These are phyloP conservation scores for Solanum virginianum DNA, from an alignment of 257 asterid genomes.

Conservation along the genomic window DNA sequence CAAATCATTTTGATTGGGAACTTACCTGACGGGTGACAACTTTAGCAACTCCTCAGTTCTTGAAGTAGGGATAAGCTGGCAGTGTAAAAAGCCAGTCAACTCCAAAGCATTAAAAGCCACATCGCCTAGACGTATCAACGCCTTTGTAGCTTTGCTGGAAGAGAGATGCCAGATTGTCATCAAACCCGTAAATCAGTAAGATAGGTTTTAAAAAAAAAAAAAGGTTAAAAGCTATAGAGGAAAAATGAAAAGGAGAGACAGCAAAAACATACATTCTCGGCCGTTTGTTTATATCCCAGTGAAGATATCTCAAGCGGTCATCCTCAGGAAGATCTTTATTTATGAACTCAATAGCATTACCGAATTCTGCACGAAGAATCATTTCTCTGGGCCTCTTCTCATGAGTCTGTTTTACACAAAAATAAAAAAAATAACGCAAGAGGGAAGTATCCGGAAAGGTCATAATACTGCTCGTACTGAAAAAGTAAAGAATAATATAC, in stretches of 20 bases:
- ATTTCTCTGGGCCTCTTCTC: conserved; percentile 97
- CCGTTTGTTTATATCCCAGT: conserved; percentile 80
- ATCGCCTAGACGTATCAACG: conserved; percentile 42
- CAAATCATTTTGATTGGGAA: not conserved
- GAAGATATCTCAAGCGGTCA: conserved; percentile 73
- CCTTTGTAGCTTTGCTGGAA: conserved; percentile 55
- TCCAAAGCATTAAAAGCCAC: conserved; percentile 72
- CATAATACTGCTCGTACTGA: not conserved
- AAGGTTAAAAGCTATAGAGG: not conserved
- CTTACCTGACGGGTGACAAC: conserved; percentile 10
- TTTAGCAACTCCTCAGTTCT: conserved; percentile 21
- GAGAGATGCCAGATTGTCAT: conserved; percentile 1
- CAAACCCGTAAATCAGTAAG: not conserved
- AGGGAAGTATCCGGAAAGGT: not conserved
- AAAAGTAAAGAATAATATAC: not conserved
- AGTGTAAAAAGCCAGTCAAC: conserved; percentile 62
- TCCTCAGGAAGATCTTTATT: conserved; percentile 55
- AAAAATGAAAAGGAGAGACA: not conserved
- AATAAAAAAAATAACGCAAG: not conserved
- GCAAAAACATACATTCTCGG: conserved; percentile 45
- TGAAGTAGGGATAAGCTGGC: conserved; percentile 41
- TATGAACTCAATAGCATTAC: conserved; percentile 63
- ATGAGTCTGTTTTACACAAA: conserved; percentile 34
- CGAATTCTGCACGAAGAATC: conserved; percentile 70
- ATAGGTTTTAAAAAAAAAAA: not conserved